Evolutionary conservation across 2,329 filamentous ascomycete species (phyloP), one percentile per base, ranked within the genome.

Genomic region (Emmonsiellopsis sp.): DNA sequence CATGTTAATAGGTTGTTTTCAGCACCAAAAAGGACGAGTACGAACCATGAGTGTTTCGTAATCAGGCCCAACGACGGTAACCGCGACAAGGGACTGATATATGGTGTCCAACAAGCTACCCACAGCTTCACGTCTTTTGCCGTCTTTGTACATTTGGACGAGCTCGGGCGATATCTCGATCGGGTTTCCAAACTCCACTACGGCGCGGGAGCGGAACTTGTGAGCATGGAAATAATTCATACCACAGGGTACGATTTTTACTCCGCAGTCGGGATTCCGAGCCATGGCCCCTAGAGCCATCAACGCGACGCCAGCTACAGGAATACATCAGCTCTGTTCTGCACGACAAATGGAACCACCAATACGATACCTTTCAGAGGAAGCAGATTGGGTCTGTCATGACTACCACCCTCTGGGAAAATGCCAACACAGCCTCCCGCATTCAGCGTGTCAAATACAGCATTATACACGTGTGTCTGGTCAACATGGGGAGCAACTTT

Each of bases 151-250:
- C 70, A 89, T 84, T 57, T 91, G 80, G 5, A 96, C 89, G 35
- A 96, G 74, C 63, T 95, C 87, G 16, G 77, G 76, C 0, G 90
- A 86, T 8, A 97, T 84, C 60, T 95, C 87, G 58, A 97, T 85
- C 0, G 93, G 90, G 30, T 83, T 85, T 7, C 93, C 93, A 63
- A 97, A 98, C 67, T 98, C 93, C 56, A 97, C 85, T 4, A 98
- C 92, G 37, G 92, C 93, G 67, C 93, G 83, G 58, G 92, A 97
- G 45, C 92, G 86, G 72, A 98, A 98, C 70, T 97, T 98, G 78
- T 98, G 92, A 0, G 92, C 88, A 71, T 97, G 92, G 73, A 98
- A 98, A 72, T 98, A 98, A 72, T 98, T 98, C 92, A 98, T 96
- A 63, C 92, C 92, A 50, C 93, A 91, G 3, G 93, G 93, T 26